phyloP scores from a whole-genome alignment of 2,329 filamentous ascomycete species.

The Aspergillus novofumigatus region DNA sequence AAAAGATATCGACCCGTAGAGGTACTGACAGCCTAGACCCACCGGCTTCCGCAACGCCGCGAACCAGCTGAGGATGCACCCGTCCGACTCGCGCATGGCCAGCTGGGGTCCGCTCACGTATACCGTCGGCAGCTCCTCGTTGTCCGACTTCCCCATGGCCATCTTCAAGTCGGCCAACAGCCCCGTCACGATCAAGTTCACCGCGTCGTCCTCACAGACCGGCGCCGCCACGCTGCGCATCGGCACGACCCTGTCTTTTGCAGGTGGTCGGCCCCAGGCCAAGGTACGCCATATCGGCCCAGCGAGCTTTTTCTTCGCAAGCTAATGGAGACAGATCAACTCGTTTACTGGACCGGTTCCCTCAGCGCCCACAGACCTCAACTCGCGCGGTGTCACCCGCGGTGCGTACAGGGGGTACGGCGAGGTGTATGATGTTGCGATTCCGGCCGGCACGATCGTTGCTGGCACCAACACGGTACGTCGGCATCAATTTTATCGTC shows the following conservation, averaged over 20 bases:
- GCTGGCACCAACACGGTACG: conserved; percentile 55
- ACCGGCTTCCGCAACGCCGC: conserved; percentile 64
- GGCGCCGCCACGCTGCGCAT: conserved; percentile 58
- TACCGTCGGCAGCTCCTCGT: conserved; percentile 53
- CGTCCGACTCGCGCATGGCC: conserved; percentile 60
- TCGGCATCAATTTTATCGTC: not conserved
- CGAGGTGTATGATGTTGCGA: conserved; percentile 60
- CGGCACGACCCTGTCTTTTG: conserved; percentile 61
- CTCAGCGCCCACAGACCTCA: conserved; percentile 57
- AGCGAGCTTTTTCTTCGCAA: not conserved
- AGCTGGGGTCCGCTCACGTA: conserved; percentile 59
- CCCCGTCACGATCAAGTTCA: conserved; percentile 59
- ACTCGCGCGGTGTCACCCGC: conserved; percentile 61
- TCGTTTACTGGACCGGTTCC: conserved; percentile 48
- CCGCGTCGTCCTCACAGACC: conserved; percentile 48
- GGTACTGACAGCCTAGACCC: conserved; percentile 31
- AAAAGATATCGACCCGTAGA: no score
- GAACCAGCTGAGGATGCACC: conserved; percentile 66
- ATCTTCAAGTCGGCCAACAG: conserved; percentile 59
- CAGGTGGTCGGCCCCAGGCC: conserved; percentile 54
- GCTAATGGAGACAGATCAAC: conserved; percentile 44
- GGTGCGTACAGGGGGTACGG: conserved; percentile 62
- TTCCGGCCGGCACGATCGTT: conserved; percentile 57
- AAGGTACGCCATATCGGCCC: conserved; percentile 17
- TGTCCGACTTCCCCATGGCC: conserved; percentile 61